Conservation (phyloP, 441 rosid species). For the Mallotus repandus region DNA sequence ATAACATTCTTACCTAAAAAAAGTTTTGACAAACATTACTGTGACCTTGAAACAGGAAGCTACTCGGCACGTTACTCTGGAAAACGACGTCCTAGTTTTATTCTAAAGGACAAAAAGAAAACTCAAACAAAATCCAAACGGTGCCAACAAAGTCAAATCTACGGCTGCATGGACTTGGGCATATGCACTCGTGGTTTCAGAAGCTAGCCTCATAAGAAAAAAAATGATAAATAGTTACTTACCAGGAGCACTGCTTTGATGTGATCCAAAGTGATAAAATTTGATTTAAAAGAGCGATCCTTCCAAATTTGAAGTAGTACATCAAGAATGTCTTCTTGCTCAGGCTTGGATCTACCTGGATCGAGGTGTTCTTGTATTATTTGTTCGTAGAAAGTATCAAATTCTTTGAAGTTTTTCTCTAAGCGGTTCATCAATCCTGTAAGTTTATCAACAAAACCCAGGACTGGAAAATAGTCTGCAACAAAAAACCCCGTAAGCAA, state of each 20-base stretch:
- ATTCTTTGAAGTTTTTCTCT: slow-evolving; percentile 26
- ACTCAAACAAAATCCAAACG: no score
- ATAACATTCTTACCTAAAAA: no score
- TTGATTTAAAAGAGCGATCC: background rate
- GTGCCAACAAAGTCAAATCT: no score
- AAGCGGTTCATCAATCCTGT: slow-evolving; percentile 12
- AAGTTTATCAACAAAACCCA: slow-evolving; percentile 27
- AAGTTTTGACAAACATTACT: no score
- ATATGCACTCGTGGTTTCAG: no score
- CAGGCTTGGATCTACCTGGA: slow-evolving; percentile 5
- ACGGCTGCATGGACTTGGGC: no score
- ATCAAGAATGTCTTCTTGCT: slow-evolving; percentile 26
- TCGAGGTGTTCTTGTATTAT: slow-evolving; percentile 27
- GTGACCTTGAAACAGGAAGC: no score
- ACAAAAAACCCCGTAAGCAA: slow-evolving; percentile 17
- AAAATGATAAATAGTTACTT: no score
- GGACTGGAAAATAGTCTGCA: slow-evolving; percentile 26
- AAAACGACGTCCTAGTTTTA: no score
- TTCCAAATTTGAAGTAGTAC: slow-evolving; percentile 17
- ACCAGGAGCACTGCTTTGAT: slow-evolving; percentile 32
- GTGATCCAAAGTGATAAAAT: slow-evolving; percentile 17
- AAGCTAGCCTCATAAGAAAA: no score
- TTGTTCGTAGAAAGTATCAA: slow-evolving; percentile 26
- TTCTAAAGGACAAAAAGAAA: no score
- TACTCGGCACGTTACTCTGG: no score